Evolutionary conservation across 2,329 filamentous ascomycete genomes (phyloP), one percentile per base, ranked within the genome.

Genomic region (Periconia sp.): DNA sequence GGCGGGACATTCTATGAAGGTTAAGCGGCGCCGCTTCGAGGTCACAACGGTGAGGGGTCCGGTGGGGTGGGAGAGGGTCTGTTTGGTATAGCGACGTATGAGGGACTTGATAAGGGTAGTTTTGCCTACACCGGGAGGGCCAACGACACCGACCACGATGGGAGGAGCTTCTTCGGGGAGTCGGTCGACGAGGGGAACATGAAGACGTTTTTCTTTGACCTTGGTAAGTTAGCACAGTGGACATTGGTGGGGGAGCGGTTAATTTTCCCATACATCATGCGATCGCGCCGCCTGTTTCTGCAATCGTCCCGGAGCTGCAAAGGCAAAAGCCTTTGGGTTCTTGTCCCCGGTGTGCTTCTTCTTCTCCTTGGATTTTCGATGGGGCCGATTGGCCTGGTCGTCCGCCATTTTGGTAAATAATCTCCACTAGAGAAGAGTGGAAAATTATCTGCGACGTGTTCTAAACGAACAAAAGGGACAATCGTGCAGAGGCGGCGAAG

Each of bases 11-110:
- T 99, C 94, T 69, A 99, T 78, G 72, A 99, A 97, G 0, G 94
- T 99, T 46, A 99, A 83, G 37, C 94, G 87, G 72, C 96, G 88
- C 68, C 93, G 90, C 79, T 97, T 99, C 54, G 92, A 96, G 0
- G 94, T 97, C 45, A 99, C 92, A 47, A 99, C 89, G 1, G 95
- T 99, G 55, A 99, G 87, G 3, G 94, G 94, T 0, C 94, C 94
- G 63, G 90, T 88, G 1, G 94, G 94, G 31, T 93, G 87, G 30
- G 91, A 88, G 41, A 99, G 84, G 0, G 91, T 93, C 73, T 99
- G 94, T 72, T 99, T 99, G 44, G 94, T 91, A 78, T 97, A 97
- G 73, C 94, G 84, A 62, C 91, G 88, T 67, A 99, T 90, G 54
- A 99, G 81, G 13, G 92, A 97, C 74, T 97, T 99, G 71, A 97